Evolutionary conservation across 495 filamentous ascomycete species (phyloP), one percentile per base, ranked within the genome.

Genomic region (Baudoinia panamericana): DNA sequence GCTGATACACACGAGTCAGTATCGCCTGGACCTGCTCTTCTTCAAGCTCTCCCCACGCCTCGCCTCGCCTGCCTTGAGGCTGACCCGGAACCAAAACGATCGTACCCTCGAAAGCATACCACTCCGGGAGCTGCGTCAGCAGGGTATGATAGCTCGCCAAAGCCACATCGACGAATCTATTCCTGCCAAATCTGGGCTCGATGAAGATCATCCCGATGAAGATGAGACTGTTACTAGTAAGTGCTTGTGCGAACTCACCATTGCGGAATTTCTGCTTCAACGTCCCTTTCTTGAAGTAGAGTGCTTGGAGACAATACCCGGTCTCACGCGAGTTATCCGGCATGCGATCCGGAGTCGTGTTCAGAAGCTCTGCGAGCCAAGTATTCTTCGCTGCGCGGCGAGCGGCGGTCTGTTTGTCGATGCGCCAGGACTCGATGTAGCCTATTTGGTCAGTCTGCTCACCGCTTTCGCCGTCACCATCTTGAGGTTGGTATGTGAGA

Each of bases 131-230:
- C 13, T 11, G 12, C 20, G 12, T 9, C 4, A 43, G 30, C 8
- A 36, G 22, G 12, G 10, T 34, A 19, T 31, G 20, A 23, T 20
- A 43, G 4, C 15, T 8, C 12, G 12, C 12, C 5, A 43, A 24
- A 17, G 22, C 22, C 4, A 17, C 13, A 10, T 30, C 2, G 15
- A 34, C 7, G 1, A 43, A 15, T 8, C 40, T n/a, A 19, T 28
- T 24, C 2, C 31, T n/a, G 2, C 5, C 9, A 16, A 35, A 43
- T 5, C 4, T 13, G 2, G 19, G 11, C 5, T n/a, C 10, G 5
- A 22, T 35, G 22, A 26, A 15, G 18, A 43, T 16, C 30, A 43
- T 34, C 30, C 29, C 19, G 31, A 43, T 43, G 40, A 43, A 43
- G 4, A 43, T 34, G 9, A 43, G 19, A 24, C 30, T 33, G 11